Base-by-base conservation (phyloP, 2,329 filamentous ascomycete genomes). In the Chaetothyriales sp. region DNA sequence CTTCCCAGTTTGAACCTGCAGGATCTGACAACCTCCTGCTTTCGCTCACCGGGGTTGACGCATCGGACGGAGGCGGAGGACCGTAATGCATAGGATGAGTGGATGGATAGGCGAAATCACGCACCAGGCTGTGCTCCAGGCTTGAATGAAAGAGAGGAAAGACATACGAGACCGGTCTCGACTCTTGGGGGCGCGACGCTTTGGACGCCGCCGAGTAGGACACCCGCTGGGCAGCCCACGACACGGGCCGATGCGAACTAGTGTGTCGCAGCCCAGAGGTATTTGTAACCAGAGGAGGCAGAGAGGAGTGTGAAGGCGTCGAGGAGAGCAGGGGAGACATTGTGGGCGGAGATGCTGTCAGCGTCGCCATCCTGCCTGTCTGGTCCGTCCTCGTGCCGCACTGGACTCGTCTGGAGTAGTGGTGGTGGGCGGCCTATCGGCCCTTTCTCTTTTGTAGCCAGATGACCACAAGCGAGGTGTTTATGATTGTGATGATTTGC, bases 1-100 rank as follows among this genome's bases (percentile, higher is more conserved):
- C 77, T 55, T 92, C 85, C 85, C 86, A 93, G 5, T 77, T 75
- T 1, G 77, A 75, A 0, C 83, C 78, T n/a, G 83, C 81, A 52
- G 77, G 76, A 58, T 95, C 90, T 18, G 87, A 94, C n/a, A 94
- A 71, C 57, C 87, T 76, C 58, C 86, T 77, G 55, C 79, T 74
- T 67, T 92, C 86, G 66, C 85, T 92, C 15, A 78, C 81, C 8
- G 90, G 88, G 0, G 89, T 95, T n/a, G 84, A 89, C 59, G 84
- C 75, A 51, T 82, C 83, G 0, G 88, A 93, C 7, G 80, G 74
- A 49, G 83, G 83, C 15, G 86, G 82, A n/a, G 90, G 85, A 1
- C 92, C 92, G 73, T 95, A 95, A 71, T 96, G 92, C 67, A 95
- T 75, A 44, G 86, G 88, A 66, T 96, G 86, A 50, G 77, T 75